A percentile compares a stretch with the other conserved stretches of the same genome.
Evolutionary conservation across 768 basidiomycete genomes (phyloP).

Genomic region (Macrolepiota albuminosa): DNA sequence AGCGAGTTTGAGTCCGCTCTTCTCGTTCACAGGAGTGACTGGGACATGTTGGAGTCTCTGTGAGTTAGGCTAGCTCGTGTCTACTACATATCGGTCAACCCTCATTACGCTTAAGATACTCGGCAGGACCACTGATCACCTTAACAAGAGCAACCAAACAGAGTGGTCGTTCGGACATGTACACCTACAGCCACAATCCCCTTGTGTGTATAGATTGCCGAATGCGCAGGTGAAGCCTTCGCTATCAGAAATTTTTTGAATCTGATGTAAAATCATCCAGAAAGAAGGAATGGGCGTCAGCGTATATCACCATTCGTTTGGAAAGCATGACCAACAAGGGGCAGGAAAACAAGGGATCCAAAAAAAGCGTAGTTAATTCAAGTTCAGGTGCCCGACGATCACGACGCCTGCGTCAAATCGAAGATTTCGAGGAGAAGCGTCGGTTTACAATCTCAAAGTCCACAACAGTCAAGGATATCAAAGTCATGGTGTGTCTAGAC

Average conservation of each 20-base stretch:
- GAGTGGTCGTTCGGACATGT: conserved; percentile 21
- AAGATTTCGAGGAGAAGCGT: conserved; percentile 44
- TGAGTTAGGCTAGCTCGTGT: conserved; percentile 27
- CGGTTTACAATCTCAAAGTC: conserved; percentile 54
- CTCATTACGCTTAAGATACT: conserved; percentile 41
- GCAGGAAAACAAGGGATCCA: conserved; percentile 7
- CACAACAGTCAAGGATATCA: conserved; percentile 76
- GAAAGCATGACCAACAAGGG: conserved; percentile 16
- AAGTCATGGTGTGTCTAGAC: conserved; percentile 50
- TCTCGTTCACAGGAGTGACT: conserved; percentile 59
- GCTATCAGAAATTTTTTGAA: not conserved
- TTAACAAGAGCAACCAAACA: conserved; percentile 32
- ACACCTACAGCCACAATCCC: conserved; percentile 40
- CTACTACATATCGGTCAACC: not conserved
- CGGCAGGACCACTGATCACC: conserved; percentile 48
- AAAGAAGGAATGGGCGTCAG: conserved; percentile 50
- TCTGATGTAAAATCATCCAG: conserved; percentile 23
- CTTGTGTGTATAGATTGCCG: conserved; percentile 61
- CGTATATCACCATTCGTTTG: conserved; percentile 59
- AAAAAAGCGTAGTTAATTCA: conserved; percentile 22
- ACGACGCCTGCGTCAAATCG: conserved; percentile 58
- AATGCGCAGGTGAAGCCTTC: conserved; percentile 40
- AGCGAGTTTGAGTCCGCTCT: conserved; percentile 56
- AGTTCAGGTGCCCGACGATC: conserved; percentile 57
- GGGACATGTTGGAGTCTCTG: conserved; percentile 57